Conservation (phyloP, 176 grass and related monocot species). For the Ensete ventricosum region DNA sequence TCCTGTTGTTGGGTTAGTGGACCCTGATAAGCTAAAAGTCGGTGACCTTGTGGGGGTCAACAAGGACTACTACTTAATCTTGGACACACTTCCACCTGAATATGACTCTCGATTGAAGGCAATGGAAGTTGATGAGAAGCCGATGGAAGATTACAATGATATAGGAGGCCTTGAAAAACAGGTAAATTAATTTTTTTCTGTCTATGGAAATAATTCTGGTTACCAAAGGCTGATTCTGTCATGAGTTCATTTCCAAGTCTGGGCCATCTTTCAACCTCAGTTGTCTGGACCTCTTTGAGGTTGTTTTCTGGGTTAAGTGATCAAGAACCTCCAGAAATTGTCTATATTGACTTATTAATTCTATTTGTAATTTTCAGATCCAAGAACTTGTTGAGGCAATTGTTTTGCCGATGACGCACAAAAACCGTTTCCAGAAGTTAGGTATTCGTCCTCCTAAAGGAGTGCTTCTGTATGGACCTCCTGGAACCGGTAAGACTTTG, state of each 20-base stretch:
- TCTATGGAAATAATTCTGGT: neutral
- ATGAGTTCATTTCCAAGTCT: neutral
- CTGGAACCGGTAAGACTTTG: constrained; percentile 86
- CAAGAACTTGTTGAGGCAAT: constrained; percentile 95
- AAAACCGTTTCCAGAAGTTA: constrained; percentile 79
- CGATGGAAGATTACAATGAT: constrained; percentile 89
- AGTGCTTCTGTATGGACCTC: constrained; percentile 91
- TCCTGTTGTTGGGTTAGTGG: constrained; percentile 71
- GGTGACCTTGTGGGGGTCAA: constrained; percentile 86
- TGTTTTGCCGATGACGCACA: constrained; percentile 87
- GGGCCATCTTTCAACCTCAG: neutral
- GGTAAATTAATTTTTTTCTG: constrained; percentile 25
- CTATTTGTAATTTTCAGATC: constrained; percentile 42
- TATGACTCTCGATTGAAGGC: constrained; percentile 85
- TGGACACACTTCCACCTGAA: constrained; percentile 75
- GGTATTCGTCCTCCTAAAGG: constrained; percentile 90
- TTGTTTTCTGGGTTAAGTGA: neutral
- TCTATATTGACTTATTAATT: neutral
- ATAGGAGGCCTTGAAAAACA: constrained; percentile 88
- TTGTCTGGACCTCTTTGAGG: neutral
- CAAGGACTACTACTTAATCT: constrained; percentile 81
- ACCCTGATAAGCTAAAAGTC: constrained; percentile 81
- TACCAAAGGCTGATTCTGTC: neutral
- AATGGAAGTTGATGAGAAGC: constrained; percentile 94
- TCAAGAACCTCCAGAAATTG: too few relatives aligned